phyloP scores from a whole-genome alignment of 2,329 filamentous ascomycete genomes.

The Penicillium sp. region DNA sequence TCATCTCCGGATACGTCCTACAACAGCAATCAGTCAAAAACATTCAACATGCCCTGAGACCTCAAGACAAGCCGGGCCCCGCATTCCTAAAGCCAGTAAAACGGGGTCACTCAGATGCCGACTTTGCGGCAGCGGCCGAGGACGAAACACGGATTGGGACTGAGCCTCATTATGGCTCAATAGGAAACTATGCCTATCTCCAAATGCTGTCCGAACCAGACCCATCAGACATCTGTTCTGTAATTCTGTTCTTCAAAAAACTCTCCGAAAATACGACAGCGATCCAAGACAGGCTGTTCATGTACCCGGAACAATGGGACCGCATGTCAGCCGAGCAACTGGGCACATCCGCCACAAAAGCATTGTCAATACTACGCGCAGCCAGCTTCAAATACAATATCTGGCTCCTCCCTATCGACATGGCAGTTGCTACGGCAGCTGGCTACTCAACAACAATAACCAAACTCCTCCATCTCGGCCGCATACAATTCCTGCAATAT shows the following conservation, averaged over 20 bases:
- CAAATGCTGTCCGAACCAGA: slow-evolving; percentile 44
- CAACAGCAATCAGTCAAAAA: slow-evolving; percentile 81
- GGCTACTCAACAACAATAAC: slow-evolving; percentile 36
- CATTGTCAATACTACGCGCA: slow-evolving; percentile 38
- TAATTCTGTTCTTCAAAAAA: slow-evolving; percentile 44
- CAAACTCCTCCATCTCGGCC: slow-evolving; percentile 37
- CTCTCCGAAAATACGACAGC: slow-evolving; percentile 35
- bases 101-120: slow-evolving; percentile 15
- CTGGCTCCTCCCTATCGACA: slow-evolving; percentile 43
- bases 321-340: slow-evolving; percentile 23
- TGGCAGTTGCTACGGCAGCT: slow-evolving; percentile 31
- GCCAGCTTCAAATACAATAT: slow-evolving; percentile 41
- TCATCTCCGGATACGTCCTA: slow-evolving; percentile 80
- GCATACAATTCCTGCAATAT: slow-evolving; percentile 43
- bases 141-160: slow-evolving; percentile 16
- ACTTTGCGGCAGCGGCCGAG: slow-evolving; percentile 6
- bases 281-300: slow-evolving; percentile 43
- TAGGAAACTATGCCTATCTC: slow-evolving; percentile 41
- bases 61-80: slow-evolving; percentile 19
- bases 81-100: slow-evolving; percentile 23
- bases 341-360: slow-evolving; percentile 29
- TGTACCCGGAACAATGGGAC: slow-evolving; percentile 48
- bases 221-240: slow-evolving; percentile 45
- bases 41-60: slow-evolving; percentile 67
- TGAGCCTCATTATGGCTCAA: slow-evolving; percentile 4